Base-by-base conservation (phyloP, 2,329 filamentous ascomycete genomes). In the Hyphodiscus sp. region DNA sequence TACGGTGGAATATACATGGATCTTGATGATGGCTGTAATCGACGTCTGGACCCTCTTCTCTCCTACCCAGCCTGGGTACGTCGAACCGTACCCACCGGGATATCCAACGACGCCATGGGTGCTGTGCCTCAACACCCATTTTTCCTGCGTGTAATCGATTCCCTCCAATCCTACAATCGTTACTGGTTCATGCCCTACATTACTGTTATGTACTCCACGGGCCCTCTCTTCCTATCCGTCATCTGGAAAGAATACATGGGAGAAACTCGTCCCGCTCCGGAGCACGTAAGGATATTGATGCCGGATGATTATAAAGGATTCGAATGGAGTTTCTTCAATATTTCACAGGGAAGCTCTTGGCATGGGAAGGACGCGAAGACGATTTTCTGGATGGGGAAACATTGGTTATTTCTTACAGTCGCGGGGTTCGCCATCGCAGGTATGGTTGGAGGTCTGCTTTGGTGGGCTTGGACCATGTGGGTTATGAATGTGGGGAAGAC, bases 1-100 rank as follows among this genome's bases (percentile, higher is more conserved):
- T 91, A 82, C 66, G 89, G 89, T 52, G 89, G 89, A 42, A 83
- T 90, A 52, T 92, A 92, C 69, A 83, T 92, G 61, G 88, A 94
- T 65, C 72, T 92, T 47, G 88, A 94, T 69, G 66, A 69, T 51
- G 66, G 66, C 13, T 69, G 67, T 55, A 64, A 65, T 29, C 59
- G 67, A 15, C 59, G 59, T 23, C 64, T 69, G 11, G 85, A 88
- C 63, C 83, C 84, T 50, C 76, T 87, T 15, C 80, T 86, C 53
- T 75, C 76, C 49, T 89, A 87, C 69, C 81, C 82, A 18, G 83
- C 85, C 43, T 89, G 83, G 79, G 75, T 87, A 15, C 82, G 85
- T 59, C 81, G 82, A 59, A 91, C 88, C 0, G 73, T 79, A 2
- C 88, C 88, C 1, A 91, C 87, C 1, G 87, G 87, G 58, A 88